Conservation (phyloP, 805 yeast species). For the Yamadazyma ubonensis region DNA sequence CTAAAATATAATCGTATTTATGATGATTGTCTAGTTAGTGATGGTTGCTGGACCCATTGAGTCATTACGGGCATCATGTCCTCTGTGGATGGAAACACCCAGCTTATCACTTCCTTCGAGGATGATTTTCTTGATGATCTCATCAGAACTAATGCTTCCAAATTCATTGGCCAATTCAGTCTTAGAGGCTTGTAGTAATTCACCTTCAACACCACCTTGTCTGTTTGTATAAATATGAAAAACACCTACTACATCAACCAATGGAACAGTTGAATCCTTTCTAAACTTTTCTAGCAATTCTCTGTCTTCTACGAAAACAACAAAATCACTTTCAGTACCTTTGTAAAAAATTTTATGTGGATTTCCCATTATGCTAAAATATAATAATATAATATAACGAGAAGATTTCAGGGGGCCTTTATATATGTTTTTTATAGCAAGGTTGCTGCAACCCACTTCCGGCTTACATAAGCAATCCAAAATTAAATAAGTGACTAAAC, state of each 20-base stretch:
- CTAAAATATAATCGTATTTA: constrained; percentile 2
- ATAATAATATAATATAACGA: background rate
- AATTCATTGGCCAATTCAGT: constrained; percentile 66
- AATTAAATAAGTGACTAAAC: too few relatives aligned
- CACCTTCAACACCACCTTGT: constrained; percentile 71
- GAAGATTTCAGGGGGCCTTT: background rate
- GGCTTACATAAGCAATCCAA: constrained; percentile 4
- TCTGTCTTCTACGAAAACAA: constrained; percentile 59
- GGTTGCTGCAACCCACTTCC: constrained; percentile 7
- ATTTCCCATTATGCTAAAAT: constrained; percentile 15
- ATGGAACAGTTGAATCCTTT: constrained; percentile 55
- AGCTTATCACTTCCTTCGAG: constrained; percentile 55
- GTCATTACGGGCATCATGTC: constrained; percentile 45
- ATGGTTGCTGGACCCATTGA: constrained; percentile 21
- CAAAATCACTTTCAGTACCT: constrained; percentile 63
- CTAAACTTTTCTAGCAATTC: constrained; percentile 49
- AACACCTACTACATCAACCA: constrained; percentile 59
- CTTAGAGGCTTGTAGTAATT: constrained; percentile 68
- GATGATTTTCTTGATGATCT: constrained; percentile 57
- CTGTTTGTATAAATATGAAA: constrained; percentile 64
- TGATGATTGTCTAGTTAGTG: constrained; percentile 5
- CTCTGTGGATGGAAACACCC: constrained; percentile 20
- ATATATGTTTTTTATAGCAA: constrained; percentile 6
- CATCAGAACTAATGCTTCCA: constrained; percentile 56
- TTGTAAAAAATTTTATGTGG: constrained; percentile 58